Percentiles rank a stretch among this genome's conserved stretches.
phyloP scores from a whole-genome alignment of 176 grass and related monocot species.

The Triticum urartu region DNA sequence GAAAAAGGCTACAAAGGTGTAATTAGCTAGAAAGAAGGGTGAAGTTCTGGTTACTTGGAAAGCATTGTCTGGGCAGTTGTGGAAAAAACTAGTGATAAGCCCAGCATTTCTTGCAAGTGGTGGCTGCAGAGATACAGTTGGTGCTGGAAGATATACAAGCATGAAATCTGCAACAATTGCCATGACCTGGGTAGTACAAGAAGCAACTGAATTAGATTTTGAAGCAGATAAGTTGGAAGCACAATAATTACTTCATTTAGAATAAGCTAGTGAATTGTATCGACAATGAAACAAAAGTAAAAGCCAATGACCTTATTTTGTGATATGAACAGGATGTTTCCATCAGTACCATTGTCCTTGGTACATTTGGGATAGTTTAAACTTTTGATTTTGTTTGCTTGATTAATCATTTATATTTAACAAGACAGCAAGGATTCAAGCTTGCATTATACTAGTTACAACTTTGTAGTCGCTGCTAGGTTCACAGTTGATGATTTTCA shows the following conservation, averaged over 20 bases:
- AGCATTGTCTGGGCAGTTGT: conserved; percentile 87
- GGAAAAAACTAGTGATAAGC: conserved; percentile 71
- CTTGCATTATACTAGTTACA: too few species aligned
- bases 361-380: background rate
- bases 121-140: conserved; percentile 73
- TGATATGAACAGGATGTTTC: background rate
- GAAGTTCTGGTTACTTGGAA: conserved; percentile 62
- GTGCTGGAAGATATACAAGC: conserved; percentile 97
- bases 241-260: background rate
- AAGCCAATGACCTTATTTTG: background rate
- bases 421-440: too few species aligned
- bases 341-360: background rate
- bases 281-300: background rate
- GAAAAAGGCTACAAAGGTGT: background rate
- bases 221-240: background rate
- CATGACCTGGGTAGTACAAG: conserved; percentile 61
- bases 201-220: conserved; percentile 13
- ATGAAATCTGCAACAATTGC: conserved; percentile 90
- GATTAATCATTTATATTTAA: background rate
- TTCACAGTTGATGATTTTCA: too few species aligned
- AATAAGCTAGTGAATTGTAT: background rate
- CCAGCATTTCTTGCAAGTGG: conserved; percentile 65
- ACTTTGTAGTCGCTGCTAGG: too few species aligned
- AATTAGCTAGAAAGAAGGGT: background rate
- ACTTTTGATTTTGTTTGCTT: background rate